These are phyloP conservation scores for Gymnopilus junonius DNA, from an alignment of 768 basidiomycete genomes.

Conservation along the genomic window DNA sequence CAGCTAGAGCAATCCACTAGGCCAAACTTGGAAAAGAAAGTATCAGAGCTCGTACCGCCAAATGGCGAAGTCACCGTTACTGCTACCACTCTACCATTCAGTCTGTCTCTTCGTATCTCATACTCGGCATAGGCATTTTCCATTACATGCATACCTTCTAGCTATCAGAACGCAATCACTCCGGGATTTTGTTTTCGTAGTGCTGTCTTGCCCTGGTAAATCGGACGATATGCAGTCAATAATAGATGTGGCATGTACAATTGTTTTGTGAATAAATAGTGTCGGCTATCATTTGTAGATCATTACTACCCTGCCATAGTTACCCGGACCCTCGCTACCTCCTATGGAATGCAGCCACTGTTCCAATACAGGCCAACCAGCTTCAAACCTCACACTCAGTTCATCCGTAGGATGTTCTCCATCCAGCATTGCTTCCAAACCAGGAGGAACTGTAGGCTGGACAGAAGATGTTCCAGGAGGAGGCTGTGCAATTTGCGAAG, in stretches of 20 bases:
- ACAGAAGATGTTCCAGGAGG: constrained; percentile 24
- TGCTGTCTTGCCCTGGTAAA: neutral
- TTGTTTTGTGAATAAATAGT: neutral
- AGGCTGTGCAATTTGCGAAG: constrained; percentile 40
- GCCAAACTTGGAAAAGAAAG: constrained; percentile 87
- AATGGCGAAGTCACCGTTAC: constrained; percentile 89
- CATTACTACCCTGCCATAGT: constrained; percentile 77
- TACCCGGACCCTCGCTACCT: constrained; percentile 61
- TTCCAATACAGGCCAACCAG: constrained; percentile 82
- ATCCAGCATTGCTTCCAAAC: constrained; percentile 67
- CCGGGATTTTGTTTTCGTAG: neutral
- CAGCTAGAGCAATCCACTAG: constrained; percentile 88
- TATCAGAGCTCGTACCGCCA: constrained; percentile 77
- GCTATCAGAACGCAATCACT: neutral
- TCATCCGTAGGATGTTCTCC: constrained; percentile 95
- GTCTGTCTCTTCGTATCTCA: constrained; percentile 66
- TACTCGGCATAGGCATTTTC: constrained; percentile 40
- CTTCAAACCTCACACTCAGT: constrained; percentile 79
- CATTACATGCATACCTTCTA: neutral
- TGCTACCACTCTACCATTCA: constrained; percentile 88
- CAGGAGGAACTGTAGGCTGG: constrained; percentile 53
- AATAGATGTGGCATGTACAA: neutral
- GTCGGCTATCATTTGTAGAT: constrained; percentile 63
- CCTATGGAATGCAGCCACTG: constrained; percentile 69
- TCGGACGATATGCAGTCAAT: neutral